These are phyloP conservation scores for Coffea humblotiana DNA, from an alignment of 305 asterid species.

Conservation along the genomic window DNA sequence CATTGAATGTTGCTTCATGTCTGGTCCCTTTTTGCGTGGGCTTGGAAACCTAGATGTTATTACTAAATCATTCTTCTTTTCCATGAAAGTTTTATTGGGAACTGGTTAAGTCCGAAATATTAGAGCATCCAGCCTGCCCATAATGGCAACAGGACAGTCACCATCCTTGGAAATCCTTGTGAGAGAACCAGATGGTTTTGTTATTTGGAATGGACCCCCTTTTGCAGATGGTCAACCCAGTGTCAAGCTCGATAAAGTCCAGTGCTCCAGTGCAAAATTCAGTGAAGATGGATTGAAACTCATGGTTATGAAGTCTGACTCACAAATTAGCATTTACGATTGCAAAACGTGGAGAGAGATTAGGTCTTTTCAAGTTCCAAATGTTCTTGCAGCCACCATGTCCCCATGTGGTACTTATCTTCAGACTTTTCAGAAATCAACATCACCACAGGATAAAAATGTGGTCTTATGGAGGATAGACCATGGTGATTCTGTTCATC, in stretches of 20 bases:
- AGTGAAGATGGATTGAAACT: constrained; percentile 88
- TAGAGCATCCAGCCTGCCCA: constrained; percentile 9
- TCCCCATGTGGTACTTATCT: constrained; percentile 83
- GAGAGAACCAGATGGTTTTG: constrained; percentile 70
- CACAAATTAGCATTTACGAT: constrained; percentile 55
- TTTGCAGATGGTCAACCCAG: constrained; percentile 62
- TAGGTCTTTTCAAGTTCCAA: constrained; percentile 57
- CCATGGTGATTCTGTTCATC: constrained; percentile 71
- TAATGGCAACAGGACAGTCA: constrained; percentile 62
- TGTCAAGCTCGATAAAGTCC: constrained; percentile 52
- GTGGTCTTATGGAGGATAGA: constrained; percentile 66
- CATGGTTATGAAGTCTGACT: constrained; percentile 62
- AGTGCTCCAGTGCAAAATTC: constrained; percentile 65
- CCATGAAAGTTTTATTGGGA: background rate
- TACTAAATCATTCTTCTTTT: background rate
- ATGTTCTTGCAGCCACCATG: constrained; percentile 78
- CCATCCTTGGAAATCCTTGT: constrained; percentile 68
- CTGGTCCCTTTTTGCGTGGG: background rate
- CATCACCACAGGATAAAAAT: constrained; percentile 73
- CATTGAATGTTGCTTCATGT: background rate
- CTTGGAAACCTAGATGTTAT: background rate
- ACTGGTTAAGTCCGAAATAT: background rate
- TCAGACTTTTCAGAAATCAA: constrained; percentile 81
- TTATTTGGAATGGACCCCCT: constrained; percentile 90
- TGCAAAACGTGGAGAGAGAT: constrained; percentile 56